These are phyloP conservation scores for Aechmea fasciata DNA, from an alignment of 176 grass and related monocot genomes.

Conservation along the genomic window DNA sequence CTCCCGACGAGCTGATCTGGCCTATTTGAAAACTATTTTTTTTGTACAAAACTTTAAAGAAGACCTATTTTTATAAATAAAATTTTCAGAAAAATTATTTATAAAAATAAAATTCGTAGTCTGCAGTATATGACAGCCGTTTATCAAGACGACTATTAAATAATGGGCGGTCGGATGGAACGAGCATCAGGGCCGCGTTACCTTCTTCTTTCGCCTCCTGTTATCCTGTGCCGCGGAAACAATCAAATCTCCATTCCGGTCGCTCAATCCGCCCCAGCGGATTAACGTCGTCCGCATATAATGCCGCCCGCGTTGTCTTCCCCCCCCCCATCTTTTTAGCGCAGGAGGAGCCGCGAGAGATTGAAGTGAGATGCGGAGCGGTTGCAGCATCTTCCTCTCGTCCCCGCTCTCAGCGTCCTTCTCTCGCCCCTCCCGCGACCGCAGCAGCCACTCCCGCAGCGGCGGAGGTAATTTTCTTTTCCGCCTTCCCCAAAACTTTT, in stretches of 20 bases:
- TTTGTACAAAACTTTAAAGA: too few relatives aligned
- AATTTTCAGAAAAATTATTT: too few relatives aligned
- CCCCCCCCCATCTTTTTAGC: background rate
- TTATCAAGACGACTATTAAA: too few relatives aligned
- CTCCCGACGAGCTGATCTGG: too few relatives aligned
- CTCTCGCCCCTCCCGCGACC: background rate
- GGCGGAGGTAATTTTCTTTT: background rate
- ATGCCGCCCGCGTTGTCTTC: background rate
- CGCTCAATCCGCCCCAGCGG: background rate
- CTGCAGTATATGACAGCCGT: too few relatives aligned
- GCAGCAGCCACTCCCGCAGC: background rate
- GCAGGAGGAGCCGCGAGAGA: background rate
- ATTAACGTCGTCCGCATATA: background rate
- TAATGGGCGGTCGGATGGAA: too few relatives aligned
- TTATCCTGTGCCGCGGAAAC: too few relatives aligned
- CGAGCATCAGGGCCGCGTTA: too few relatives aligned
- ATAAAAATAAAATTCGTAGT: too few relatives aligned
- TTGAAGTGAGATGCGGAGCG: background rate
- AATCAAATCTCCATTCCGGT: background rate
- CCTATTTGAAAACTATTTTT: too few relatives aligned
- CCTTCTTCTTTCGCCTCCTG: too few relatives aligned
- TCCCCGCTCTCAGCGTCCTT: background rate
- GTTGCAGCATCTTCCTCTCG: background rate
- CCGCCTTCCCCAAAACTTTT: background rate
- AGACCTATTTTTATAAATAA: too few relatives aligned